Conservation (phyloP, 2,329 filamentous ascomycete species). For the Aspergillus sergii region DNA sequence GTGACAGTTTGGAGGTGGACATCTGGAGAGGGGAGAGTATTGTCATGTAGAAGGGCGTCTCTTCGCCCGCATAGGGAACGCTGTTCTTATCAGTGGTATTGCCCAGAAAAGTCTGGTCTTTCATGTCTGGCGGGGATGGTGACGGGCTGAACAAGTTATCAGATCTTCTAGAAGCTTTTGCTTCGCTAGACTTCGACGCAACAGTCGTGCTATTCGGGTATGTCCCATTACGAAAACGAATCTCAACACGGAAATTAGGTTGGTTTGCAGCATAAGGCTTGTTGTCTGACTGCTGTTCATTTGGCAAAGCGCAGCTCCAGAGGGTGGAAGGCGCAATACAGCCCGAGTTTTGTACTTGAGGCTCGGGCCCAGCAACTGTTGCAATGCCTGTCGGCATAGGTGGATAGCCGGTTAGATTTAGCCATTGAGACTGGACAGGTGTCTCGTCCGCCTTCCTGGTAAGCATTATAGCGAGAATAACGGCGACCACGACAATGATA, state of each 20-base stretch:
- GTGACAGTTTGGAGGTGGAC: conserved; percentile 44
- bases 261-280: conserved; percentile 66
- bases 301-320: conserved; percentile 86
- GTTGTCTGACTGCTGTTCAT: conserved; percentile 69
- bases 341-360: conserved; percentile 62
- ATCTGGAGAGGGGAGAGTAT: conserved; percentile 54
- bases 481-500: conserved; percentile 57
- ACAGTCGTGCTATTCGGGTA: conserved; percentile 65
- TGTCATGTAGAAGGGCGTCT: conserved; percentile 85
- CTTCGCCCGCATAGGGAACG: conserved; percentile 76
- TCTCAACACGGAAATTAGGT: conserved; percentile 79
- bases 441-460: conserved; percentile 48
- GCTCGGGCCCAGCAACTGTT: conserved; percentile 74
- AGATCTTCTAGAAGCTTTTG: conserved; percentile 28
- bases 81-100: conserved; percentile 79
- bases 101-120: conserved; percentile 79
- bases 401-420: conserved; percentile 84
- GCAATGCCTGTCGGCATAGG: conserved; percentile 82
- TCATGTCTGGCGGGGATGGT: conserved; percentile 53
- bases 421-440: conserved; percentile 62
- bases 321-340: conserved; percentile 74
- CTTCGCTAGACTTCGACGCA: conserved; percentile 37
- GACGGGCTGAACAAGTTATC: conserved; percentile 45
- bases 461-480: conserved; percentile 62
- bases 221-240: conserved; percentile 62